Evolutionary conservation across 2,329 filamentous ascomycete genomes (phyloP).

Genomic region (Xylaria hypoxylon): DNA sequence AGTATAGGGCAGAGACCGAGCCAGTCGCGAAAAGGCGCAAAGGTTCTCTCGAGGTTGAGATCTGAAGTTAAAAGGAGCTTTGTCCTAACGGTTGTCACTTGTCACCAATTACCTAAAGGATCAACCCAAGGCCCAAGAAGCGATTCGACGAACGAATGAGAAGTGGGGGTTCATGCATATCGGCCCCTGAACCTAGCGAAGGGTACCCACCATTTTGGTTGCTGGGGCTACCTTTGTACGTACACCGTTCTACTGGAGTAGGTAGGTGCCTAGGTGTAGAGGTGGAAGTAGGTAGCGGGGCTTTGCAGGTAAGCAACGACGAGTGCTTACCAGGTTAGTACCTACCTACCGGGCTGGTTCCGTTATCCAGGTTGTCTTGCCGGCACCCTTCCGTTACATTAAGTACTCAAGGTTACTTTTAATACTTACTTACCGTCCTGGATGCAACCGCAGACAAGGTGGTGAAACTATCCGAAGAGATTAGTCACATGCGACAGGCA

Average conservation of each 20-base stretch:
- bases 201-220: conserved; percentile 19
- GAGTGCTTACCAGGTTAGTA: no score
- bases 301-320: not conserved
- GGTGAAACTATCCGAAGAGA: no score
- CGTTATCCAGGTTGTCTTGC: no score
- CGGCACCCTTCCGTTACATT: no score
- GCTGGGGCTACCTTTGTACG: conserved; percentile 13
- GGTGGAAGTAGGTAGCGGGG: no score
- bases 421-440: no score
- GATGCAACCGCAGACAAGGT: no score
- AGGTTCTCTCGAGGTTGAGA: conserved; percentile 25
- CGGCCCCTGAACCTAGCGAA: conserved; percentile 32
- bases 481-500: no score
- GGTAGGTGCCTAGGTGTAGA: no score
- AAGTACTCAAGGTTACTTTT: no score
- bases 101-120: conserved; percentile 16
- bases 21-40: conserved; percentile 24
- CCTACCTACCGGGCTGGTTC: no score
- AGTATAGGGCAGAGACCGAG: conserved; percentile 3
- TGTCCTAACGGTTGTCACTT: conserved; percentile 21
- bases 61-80: conserved; percentile 27
- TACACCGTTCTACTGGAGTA: not conserved
- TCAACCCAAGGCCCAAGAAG: conserved; percentile 19
- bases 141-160: conserved; percentile 28
- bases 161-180: conserved; percentile 33